Evolutionary conservation across 495 filamentous ascomycete genomes (phyloP).

Genomic region (Xylaria nigripes): DNA sequence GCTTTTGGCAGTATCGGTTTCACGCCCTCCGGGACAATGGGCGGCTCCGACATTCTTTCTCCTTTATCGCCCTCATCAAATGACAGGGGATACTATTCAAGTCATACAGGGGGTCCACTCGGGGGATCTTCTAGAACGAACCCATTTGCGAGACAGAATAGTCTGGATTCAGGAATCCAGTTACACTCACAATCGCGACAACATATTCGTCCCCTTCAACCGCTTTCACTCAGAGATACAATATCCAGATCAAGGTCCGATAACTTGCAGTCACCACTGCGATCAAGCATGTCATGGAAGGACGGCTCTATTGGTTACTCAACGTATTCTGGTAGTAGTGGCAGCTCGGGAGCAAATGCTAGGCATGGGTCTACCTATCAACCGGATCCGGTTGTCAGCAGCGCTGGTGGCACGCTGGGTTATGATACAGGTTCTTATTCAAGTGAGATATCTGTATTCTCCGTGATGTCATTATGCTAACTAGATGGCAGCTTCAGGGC

Average conservation of each 20-base stretch:
- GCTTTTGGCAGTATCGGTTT: slow-evolving; percentile 56
- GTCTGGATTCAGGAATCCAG: slow-evolving; percentile 39
- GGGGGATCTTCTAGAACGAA: slow-evolving; percentile 45
- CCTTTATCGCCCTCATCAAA: slow-evolving; percentile 43
- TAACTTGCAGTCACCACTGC: slow-evolving; percentile 49
- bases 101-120: slow-evolving; percentile 39
- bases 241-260: slow-evolving; percentile 52
- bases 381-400: slow-evolving; percentile 30
- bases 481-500: slow-evolving; percentile 30
- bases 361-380: slow-evolving; percentile 38
- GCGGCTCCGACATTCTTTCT: slow-evolving; percentile 44
- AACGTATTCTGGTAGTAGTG: slow-evolving; percentile 33
- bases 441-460: slow-evolving; percentile 30
- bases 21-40: slow-evolving; percentile 39
- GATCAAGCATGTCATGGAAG: slow-evolving; percentile 56
- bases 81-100: slow-evolving; percentile 46
- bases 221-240: slow-evolving; percentile 51
- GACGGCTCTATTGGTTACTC: slow-evolving; percentile 50
- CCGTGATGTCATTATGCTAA: slow-evolving; percentile 12
- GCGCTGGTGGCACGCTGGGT: slow-evolving; percentile 30
- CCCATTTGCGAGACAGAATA: slow-evolving; percentile 46
- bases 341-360: slow-evolving; percentile 37
- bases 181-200: slow-evolving; percentile 38
- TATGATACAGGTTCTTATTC: slow-evolving; percentile 47
- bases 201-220: slow-evolving; percentile 44